Conservation (phyloP, 2,329 filamentous ascomycete species). For the Colletotrichum sp. region DNA sequence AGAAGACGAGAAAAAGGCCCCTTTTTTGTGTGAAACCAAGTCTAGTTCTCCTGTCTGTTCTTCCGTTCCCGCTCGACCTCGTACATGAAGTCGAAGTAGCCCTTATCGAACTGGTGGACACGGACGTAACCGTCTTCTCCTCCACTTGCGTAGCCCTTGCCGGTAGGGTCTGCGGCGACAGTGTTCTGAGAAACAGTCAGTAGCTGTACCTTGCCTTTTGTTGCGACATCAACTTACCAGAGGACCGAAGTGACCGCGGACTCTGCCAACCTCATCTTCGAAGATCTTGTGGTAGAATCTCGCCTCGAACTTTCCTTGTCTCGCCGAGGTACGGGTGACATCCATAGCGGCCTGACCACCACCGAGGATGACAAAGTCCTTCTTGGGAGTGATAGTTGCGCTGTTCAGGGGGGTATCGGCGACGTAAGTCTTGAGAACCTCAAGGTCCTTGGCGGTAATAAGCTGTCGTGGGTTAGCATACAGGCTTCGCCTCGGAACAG, state of each 20-base stretch:
- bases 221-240: slow-evolving; percentile 53
- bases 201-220: neutral
- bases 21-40: slow-evolving; percentile 4
- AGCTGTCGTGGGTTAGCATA: slow-evolving; percentile 55
- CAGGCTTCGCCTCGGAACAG: neutral
- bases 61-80: slow-evolving; percentile 90
- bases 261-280: slow-evolving; percentile 97
- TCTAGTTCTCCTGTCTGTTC: slow-evolving; percentile 39
- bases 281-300: slow-evolving; percentile 99
- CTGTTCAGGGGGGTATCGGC: slow-evolving; percentile 97
- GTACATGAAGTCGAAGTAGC: slow-evolving; percentile 98
- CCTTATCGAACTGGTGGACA: slow-evolving; percentile 98
- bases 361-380: slow-evolving; percentile 97
- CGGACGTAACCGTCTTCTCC: slow-evolving; percentile 99
- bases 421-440: slow-evolving; percentile 89
- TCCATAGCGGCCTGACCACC: slow-evolving; percentile 99
- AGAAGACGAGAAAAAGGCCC: slow-evolving; percentile 20
- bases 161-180: slow-evolving; percentile 89
- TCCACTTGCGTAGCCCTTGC: slow-evolving; percentile 91
- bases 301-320: slow-evolving; percentile 99
- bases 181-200: slow-evolving; percentile 67
- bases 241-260: slow-evolving; percentile 95
- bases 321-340: slow-evolving; percentile 90
- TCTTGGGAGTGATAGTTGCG: slow-evolving; percentile 90
- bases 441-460: slow-evolving; percentile 83